Base-by-base conservation (phyloP, 1,284 basidiomycete species). In the Sporisorium iseilematis-ciliati region DNA sequence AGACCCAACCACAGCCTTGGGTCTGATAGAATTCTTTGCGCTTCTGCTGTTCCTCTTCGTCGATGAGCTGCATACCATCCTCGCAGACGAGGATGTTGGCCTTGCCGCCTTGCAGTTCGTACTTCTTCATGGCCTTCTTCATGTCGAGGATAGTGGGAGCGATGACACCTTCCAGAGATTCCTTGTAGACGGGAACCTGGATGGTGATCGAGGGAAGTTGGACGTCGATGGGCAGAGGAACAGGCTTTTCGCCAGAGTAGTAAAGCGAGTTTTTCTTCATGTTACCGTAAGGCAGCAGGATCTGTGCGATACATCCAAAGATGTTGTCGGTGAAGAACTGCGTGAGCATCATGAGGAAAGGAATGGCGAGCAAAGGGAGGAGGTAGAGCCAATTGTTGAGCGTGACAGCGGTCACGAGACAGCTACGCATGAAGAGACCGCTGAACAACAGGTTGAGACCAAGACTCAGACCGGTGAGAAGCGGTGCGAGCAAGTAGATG, bases 71-170 rank as follows among this genome's bases (percentile, higher is more conserved):
- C 67, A 91, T 84, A 54, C 93, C 93, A 82, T 93, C 91, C 66
- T 93, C 92, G 77, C 92, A 91, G 23, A 93, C 87, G 63, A 93
- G 88, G 79, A 93, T 92, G 29, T 89, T 86, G 14, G 91, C 92
- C 0, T 91, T 91, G 12, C 92, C 92, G 21, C 92, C 92, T 80
- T 93, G 92, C 2, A 92, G 88, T n/a, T 92, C 92, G 81, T 93
- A 93, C 1, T 92, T 93, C 82, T 92, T 92, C 90, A 94, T 93
- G 0, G 92, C 93, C 84, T 90, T 90, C 86, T 94, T 93, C 67
- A 94, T 85, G 0, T 91, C 93, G 74, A 90, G 87, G 43, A 94
- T 90, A 0, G 93, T 93, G 1, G 92, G 92, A 71, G 86, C 84
- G 83, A 88, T 86, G 8, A 88, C 87, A 4, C 80, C 81, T 26